Percentiles rank a stretch among this genome's conserved stretches.
Evolutionary conservation across 2,329 filamentous ascomycete species (phyloP).

Genomic region (Bipolaris bicolor): DNA sequence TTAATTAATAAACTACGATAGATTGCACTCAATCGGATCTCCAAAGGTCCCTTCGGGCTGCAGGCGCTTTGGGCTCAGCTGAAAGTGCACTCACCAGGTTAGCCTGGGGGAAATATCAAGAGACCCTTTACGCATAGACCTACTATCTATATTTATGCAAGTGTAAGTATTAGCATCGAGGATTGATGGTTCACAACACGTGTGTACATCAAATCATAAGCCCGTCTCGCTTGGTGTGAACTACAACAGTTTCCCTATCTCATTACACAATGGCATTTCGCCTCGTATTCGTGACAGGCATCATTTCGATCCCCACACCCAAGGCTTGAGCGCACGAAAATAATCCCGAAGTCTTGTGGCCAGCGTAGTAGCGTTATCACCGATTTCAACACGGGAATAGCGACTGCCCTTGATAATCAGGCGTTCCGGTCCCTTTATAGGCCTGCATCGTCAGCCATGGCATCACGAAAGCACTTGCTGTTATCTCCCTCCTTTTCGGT

Average conservation of each 20-base stretch:
- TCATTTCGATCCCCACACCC: neutral
- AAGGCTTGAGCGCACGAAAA: neutral
- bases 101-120: no score
- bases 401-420: neutral
- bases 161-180: neutral
- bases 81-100: neutral
- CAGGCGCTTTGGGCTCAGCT: neutral
- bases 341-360: neutral
- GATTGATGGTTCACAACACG: neutral
- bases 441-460: neutral
- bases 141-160: neutral
- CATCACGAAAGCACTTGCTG: no score
- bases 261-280: neutral
- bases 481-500: no score
- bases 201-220: neutral
- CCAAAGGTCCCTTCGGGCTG: neutral
- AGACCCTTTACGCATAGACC: neutral
- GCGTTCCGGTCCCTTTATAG: no score
- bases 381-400: neutral
- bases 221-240: neutral
- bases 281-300: neutral
- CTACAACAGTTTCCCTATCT: neutral
- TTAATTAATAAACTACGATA: neutral
- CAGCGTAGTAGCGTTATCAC: neutral
- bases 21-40: neutral